Base-by-base conservation (phyloP, 305 asterid species). In the Petunia hybrid region DNA sequence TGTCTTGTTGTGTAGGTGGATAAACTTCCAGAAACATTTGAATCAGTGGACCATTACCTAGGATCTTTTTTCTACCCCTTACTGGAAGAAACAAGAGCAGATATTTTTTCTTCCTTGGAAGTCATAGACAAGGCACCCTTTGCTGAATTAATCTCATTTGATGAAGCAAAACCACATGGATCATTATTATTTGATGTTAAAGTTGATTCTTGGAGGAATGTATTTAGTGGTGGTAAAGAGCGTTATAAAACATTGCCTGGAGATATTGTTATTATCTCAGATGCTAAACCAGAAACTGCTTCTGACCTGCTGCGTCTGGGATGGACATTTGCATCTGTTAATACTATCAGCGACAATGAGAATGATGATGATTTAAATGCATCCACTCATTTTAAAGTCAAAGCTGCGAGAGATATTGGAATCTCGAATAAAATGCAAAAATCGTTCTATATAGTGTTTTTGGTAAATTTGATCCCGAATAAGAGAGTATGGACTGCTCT, bases 231-330 rank as follows among this genome's bases (percentile, higher is more conserved):
- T 13, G 89, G 88, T 1, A 84, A 70, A 68, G 90, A 90, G 84
- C 93, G 82, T 1, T 91, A 93, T 82, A 86, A 84, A 80, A 85
- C 90, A n/a, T 82, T 87, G 82, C 94, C 95, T 0, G 93, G 92
- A 56, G 96, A 93, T 82, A 53, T 90, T 73, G 68, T 93, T 41
- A 68, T 93, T 63, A 70, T 91, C 43, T 86, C 88, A 2, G 88
- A 88, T 81, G 65, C 46, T 8, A 90, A 89, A 78, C 97, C 94
- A 10, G 89, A 87, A 81, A 79, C 86, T 36, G 83, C 56, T 63
- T 85, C 75, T 36, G 94, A 90, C 81, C 80, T 89, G 4, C 82
- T 42, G 53, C 81, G 86, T 9, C 56, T 41, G 41, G 89, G 88
- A 2, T 77, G 85, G 87, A 77, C 86, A 6, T 82, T 93, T 77